Conservation (phyloP, 495 filamentous ascomycete species). For the Aspergillus bridgeri region DNA sequence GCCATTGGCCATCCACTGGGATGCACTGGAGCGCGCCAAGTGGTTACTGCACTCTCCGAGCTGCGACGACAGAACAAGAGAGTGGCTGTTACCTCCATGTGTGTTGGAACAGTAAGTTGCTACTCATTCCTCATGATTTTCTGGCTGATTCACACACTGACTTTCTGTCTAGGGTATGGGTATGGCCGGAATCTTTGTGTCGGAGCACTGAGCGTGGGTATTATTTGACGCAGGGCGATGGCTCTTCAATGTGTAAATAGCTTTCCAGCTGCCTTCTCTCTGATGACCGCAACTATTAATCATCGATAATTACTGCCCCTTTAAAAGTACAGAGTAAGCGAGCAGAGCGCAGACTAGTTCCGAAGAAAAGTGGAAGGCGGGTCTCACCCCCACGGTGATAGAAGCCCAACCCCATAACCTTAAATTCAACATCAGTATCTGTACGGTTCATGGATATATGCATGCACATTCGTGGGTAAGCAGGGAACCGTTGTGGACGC, state of each 20-base stretch:
- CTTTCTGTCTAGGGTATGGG: slow-evolving; percentile 43
- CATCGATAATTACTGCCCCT: background rate
- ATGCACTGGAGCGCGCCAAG: slow-evolving; percentile 73
- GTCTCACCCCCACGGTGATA: background rate
- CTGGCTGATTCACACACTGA: slow-evolving; percentile 10
- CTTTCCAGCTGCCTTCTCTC: background rate
- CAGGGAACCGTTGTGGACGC: no score
- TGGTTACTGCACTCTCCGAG: slow-evolving; percentile 81
- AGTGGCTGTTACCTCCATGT: slow-evolving; percentile 81
- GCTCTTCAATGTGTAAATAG: background rate
- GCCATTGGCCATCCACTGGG: slow-evolving; percentile 82
- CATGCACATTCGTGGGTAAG: no score
- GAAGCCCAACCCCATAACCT: background rate
- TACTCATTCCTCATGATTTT: background rate
- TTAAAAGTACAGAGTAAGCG: no score
- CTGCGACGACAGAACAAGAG: slow-evolving; percentile 72
- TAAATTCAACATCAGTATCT: background rate
- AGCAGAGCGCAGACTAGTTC: background rate
- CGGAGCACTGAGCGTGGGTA: slow-evolving; percentile 37
- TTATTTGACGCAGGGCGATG: background rate
- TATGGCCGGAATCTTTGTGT: slow-evolving; percentile 54
- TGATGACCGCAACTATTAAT: background rate
- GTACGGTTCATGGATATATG: background rate
- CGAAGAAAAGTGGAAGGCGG: background rate
- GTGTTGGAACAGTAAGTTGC: slow-evolving; percentile 66